These are phyloP conservation scores for Osmanthus fragrans DNA, from an alignment of 257 asterid species.

Conservation along the genomic window DNA sequence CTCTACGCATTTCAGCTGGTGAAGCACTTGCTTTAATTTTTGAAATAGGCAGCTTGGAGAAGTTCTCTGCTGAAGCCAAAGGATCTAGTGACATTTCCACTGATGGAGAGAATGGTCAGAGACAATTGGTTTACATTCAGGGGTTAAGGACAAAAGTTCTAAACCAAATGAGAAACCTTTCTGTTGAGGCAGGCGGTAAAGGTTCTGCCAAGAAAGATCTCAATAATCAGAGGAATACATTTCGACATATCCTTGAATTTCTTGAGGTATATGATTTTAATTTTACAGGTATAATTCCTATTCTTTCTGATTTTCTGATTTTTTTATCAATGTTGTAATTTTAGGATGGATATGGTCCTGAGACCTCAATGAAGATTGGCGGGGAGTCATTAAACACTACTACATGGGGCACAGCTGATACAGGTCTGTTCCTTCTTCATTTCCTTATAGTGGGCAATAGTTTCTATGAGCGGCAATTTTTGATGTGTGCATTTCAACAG, in stretches of 20 bases:
- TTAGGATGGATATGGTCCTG: constrained; percentile 76
- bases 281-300: neutral
- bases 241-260: constrained; percentile 77
- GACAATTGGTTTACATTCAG: constrained; percentile 53
- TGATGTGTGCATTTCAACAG: constrained; percentile 38
- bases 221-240: constrained; percentile 75
- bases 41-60: constrained; percentile 80
- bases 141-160: constrained; percentile 75
- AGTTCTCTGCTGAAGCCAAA: constrained; percentile 61
- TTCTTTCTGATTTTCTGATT: constrained; percentile 12
- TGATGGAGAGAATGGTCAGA: constrained; percentile 51
- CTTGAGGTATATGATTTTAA: constrained; percentile 62
- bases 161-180: constrained; percentile 68
- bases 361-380: constrained; percentile 69
- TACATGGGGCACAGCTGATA: constrained; percentile 82
- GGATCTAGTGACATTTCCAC: constrained; percentile 49
- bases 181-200: constrained; percentile 96
- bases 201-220: constrained; percentile 95
- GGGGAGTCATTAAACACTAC: constrained; percentile 63
- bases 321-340: constrained; percentile 12
- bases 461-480: neutral
- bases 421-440: constrained; percentile 48
- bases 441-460: constrained; percentile 7
- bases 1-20: constrained; percentile 87
- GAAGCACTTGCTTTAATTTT: constrained; percentile 90